Conservation (phyloP, 2,329 filamentous ascomycete genomes). For the Venturia pyrina region DNA sequence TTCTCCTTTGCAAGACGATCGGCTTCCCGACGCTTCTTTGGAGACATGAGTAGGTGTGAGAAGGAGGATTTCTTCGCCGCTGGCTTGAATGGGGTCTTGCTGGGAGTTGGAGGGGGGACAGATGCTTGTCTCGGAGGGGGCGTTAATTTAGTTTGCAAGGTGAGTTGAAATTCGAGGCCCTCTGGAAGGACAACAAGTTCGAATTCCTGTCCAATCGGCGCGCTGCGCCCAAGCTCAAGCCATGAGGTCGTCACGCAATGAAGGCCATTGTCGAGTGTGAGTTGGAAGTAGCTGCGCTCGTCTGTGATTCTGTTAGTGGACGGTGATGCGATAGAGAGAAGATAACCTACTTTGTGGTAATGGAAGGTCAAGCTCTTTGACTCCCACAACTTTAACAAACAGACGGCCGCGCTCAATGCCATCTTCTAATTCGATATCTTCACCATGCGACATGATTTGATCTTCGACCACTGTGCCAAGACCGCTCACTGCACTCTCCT, state of each 20-base stretch:
- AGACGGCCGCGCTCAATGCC: conserved; percentile 79
- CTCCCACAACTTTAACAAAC: conserved; percentile 97
- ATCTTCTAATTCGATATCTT: conserved; percentile 48
- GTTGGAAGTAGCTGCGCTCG: conserved; percentile 85
- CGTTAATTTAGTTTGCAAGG: conserved; percentile 88
- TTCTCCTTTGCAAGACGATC: conserved; percentile 52
- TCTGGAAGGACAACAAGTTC: conserved; percentile 95
- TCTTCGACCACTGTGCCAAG: conserved; percentile 61
- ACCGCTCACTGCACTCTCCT: conserved; percentile 64
- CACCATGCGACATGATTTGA: conserved; percentile 47
- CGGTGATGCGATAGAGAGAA: neutral
- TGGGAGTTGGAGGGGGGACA: conserved; percentile 44
- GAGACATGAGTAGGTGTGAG: conserved; percentile 75
- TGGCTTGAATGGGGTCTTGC: conserved; percentile 50
- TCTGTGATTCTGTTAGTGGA: conserved; percentile 39
- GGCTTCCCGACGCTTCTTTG: conserved; percentile 91
- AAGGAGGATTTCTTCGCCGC: conserved; percentile 64
- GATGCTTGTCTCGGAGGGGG: conserved; percentile 48
- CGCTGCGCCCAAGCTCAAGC: conserved; percentile 83
- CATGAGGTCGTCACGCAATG: conserved; percentile 96
- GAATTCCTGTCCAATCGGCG: conserved; percentile 95
- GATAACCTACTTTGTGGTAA: conserved; percentile 68
- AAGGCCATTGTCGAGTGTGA: conserved; percentile 95
- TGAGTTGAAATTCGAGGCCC: conserved; percentile 88
- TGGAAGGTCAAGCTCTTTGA: conserved; percentile 89